A percentile compares a stretch with the other conserved stretches of the same genome.
phyloP scores from a whole-genome alignment of 306 rosid species.

The Mimosa bimucronata region DNA sequence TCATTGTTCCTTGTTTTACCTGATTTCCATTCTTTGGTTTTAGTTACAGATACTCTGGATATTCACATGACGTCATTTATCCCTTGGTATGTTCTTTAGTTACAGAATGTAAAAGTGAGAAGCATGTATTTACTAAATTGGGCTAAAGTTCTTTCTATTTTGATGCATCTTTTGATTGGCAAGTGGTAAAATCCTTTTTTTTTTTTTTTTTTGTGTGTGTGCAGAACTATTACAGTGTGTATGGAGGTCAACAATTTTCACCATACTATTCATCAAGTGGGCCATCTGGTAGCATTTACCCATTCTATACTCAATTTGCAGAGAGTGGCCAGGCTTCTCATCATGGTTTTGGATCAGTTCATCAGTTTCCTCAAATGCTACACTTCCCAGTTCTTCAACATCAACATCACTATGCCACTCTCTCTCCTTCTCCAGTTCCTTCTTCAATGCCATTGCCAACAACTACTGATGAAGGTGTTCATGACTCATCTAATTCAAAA shows the following conservation, averaged over 20 bases:
- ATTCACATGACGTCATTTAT: conserved; percentile 72
- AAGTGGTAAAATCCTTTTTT: neutral
- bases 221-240: conserved; percentile 78
- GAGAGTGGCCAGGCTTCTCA: conserved; percentile 58
- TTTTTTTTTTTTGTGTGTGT: neutral
- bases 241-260: conserved; percentile 81
- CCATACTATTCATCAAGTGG: conserved; percentile 64
- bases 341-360: conserved; percentile 65
- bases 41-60: conserved; percentile 72
- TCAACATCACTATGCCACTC: conserved; percentile 59
- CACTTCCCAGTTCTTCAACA: conserved; percentile 75
- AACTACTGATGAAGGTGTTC: conserved; percentile 52
- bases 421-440: conserved; percentile 57
- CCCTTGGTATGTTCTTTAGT: conserved; percentile 57
- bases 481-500: neutral
- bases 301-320: conserved; percentile 71
- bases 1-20: neutral
- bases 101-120: neutral
- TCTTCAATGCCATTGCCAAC: conserved; percentile 57
- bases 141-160: neutral
- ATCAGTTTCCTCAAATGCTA: conserved; percentile 65
- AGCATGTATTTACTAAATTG: neutral
- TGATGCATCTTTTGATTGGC: conserved; percentile 11
- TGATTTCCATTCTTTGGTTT: conserved; percentile 13
- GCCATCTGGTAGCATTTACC: conserved; percentile 69